Conservation (phyloP, 306 rosid genomes). For the Geum urbanum region DNA sequence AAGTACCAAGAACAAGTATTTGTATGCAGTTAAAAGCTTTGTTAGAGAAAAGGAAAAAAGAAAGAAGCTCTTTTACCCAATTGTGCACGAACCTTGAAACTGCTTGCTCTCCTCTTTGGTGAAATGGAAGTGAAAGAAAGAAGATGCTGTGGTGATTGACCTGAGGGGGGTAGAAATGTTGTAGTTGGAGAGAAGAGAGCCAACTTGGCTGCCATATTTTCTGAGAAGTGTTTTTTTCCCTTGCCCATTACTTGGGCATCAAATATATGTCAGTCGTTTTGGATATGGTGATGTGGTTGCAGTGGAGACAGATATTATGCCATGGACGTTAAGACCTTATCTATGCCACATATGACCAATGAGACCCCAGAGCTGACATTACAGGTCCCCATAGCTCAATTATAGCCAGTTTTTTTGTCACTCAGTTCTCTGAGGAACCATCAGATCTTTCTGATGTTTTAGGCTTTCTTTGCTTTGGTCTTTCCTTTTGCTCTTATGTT, state of each 20-base stretch:
- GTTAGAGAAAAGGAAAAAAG: too few species aligned
- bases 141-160: slow-evolving; percentile 32
- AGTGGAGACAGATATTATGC: slow-evolving; percentile 15
- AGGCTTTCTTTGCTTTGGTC: too few species aligned
- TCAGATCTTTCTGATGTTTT: too few species aligned
- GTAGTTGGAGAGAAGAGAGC: slow-evolving; percentile 43
- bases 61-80: slow-evolving; percentile 38
- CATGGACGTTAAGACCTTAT: slow-evolving; percentile 32
- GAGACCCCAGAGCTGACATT: too few species aligned
- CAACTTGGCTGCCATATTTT: slow-evolving; percentile 59
- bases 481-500: too few species aligned
- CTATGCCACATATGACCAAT: slow-evolving; percentile 7
- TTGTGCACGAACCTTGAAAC: slow-evolving; percentile 57
- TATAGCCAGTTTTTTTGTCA: too few species aligned
- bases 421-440: too few species aligned
- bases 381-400: too few species aligned
- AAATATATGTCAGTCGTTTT: slow-evolving; percentile 24
- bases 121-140: slow-evolving; percentile 20
- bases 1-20: not conserved
- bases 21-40: not conserved
- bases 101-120: slow-evolving; percentile 28
- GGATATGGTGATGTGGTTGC: slow-evolving; percentile 37
- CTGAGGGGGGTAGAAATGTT: slow-evolving; percentile 41
- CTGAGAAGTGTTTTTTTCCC: slow-evolving; percentile 10
- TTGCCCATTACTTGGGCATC: slow-evolving; percentile 33